Conservation (phyloP, 441 rosid genomes). For the Brassica hybrid region DNA sequence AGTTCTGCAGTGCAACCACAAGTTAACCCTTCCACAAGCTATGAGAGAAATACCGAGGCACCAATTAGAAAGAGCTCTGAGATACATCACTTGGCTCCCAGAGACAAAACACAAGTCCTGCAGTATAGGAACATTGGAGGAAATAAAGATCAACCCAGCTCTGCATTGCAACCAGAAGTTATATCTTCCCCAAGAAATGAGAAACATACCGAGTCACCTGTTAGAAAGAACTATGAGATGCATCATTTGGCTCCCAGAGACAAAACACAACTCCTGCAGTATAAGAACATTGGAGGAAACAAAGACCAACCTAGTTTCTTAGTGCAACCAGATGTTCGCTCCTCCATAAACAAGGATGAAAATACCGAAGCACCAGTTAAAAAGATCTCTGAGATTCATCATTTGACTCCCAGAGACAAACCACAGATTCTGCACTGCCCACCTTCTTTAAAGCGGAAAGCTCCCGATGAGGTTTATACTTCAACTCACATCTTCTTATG, state of each 20-base stretch:
- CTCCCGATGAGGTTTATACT: constrained; percentile 53
- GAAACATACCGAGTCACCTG: constrained; percentile 43
- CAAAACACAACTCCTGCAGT: constrained; percentile 48
- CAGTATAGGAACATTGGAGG: constrained; percentile 50
- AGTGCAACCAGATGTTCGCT: constrained; percentile 43
- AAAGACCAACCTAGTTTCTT: constrained; percentile 46
- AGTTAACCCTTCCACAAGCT: constrained; percentile 42
- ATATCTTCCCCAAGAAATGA: constrained; percentile 10
- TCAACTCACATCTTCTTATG: neutral
- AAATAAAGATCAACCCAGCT: constrained; percentile 46
- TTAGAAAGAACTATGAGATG: constrained; percentile 41
- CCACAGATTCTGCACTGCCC: constrained; percentile 44
- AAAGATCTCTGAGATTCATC: constrained; percentile 39
- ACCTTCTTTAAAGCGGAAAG: constrained; percentile 75
- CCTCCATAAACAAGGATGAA: constrained; percentile 43
- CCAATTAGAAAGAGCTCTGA: constrained; percentile 39
- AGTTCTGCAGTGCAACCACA: constrained; percentile 43
- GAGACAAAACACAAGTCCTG: constrained; percentile 45
- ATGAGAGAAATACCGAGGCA: constrained; percentile 44
- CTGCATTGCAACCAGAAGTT: constrained; percentile 42
- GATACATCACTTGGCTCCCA: constrained; percentile 42
- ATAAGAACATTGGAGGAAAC: constrained; percentile 46
- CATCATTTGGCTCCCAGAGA: constrained; percentile 42
- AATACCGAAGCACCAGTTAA: constrained; percentile 42
- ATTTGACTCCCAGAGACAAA: constrained; percentile 45